Evolutionary conservation across 345 rosid genomes (phyloP), one percentile per base, ranked within the genome.

Genomic region (Noccaea bulbosa): DNA sequence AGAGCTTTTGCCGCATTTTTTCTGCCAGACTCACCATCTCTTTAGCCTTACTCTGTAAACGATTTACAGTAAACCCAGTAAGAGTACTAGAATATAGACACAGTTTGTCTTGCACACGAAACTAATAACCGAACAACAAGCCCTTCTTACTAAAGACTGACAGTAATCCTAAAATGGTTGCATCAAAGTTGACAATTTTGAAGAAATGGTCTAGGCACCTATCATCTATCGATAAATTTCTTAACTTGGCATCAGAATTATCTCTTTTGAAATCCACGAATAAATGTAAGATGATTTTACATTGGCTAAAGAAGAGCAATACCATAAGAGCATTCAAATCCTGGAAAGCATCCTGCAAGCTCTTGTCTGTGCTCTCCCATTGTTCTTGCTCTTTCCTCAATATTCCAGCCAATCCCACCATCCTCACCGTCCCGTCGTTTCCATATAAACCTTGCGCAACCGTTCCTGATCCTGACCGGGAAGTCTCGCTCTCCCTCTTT

Each of bases 291-390:
- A n/a, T 54, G 39, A 32, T 53, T 53, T 5, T 53, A 32, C 38
- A 49, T 49, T 0, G 32, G 33, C 48, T 14, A 54, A 54, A 53
- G 22, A 62, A 44, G 9, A 40, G 48, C 2, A 22, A 54, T 84
- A 89, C 98, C 97, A 91, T 89, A 39, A 91, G 96, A 51, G 98
- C 98, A 83, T 87, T 91, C 84, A 89, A 80, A 82, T 91, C 97
- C 72, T 84, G 95, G 60, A 94, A 94, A 80, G 98, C 99, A 15
- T 91, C 96, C 44, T 94, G 97, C 82, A 91, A 81, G 82, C 88
- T 88, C 89, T 88, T 94, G 54, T 89, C 98, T 7, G 99, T 94
- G 65, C 72, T 91, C 79, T 94, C 97, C 98, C 99, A 94, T 65
- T 74, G 83, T 72, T 94, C 92, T 75, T 94, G 92, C 79, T 94